Conservation (phyloP, 2,329 filamentous ascomycete species). For the Talaromyces sp. region DNA sequence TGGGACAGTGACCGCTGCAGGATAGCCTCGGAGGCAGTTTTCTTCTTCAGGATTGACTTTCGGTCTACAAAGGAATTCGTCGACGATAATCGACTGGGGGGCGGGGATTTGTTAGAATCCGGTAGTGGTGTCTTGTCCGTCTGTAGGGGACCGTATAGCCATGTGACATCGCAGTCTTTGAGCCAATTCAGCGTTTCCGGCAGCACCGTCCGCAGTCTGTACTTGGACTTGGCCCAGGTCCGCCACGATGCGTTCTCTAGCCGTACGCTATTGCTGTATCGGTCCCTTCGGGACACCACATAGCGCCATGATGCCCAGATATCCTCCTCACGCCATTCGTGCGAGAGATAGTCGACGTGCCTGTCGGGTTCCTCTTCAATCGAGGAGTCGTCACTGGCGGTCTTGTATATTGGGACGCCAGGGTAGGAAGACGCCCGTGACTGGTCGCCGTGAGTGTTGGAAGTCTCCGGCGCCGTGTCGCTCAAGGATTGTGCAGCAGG, state of each 20-base stretch:
- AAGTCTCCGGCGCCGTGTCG: background rate
- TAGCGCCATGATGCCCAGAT: conserved; percentile 98
- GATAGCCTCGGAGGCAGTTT: conserved; percentile 93
- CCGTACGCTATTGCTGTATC: conserved; percentile 74
- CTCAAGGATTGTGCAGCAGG: conserved; percentile 10
- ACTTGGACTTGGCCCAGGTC: conserved; percentile 91
- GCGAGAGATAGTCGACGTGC: conserved; percentile 92
- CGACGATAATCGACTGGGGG: conserved; percentile 52
- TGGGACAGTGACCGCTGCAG: conserved; percentile 82
- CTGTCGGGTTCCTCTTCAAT: conserved; percentile 69
- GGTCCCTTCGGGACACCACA: conserved; percentile 71
- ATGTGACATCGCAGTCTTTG: conserved; percentile 95
- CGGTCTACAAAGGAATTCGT: conserved; percentile 65
- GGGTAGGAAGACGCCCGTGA: background rate
- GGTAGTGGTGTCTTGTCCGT: conserved; percentile 57
- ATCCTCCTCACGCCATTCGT: conserved; percentile 91
- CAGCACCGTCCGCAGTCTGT: conserved; percentile 78
- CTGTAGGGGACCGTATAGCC: conserved; percentile 91
- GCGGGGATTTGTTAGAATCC: conserved; percentile 43
- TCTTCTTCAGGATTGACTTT: conserved; percentile 94
- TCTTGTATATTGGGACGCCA: background rate
- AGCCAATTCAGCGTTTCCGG: conserved; percentile 94
- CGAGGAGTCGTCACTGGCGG: conserved; percentile 62
- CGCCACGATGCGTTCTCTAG: conserved; percentile 96
- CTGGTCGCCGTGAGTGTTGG: background rate